Evolutionary conservation across 306 rosid genomes (phyloP), one percentile per base, ranked within the genome.

Genomic region (Prunus mume): DNA sequence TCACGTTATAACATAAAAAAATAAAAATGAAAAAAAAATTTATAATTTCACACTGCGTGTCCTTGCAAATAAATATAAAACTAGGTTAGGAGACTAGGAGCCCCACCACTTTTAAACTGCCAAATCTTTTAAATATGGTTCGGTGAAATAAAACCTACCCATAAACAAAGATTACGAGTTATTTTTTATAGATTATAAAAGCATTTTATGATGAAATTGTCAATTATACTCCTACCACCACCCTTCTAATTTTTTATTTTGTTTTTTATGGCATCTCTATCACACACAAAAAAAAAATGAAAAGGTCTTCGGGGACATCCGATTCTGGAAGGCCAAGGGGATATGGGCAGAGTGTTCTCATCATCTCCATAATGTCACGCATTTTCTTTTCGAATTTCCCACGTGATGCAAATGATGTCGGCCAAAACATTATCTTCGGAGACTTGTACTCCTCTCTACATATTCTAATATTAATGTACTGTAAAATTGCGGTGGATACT

Each of bases 401-500:
- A 85, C 89, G 87, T 82, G 82, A 72, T 73, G 55, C 19, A 19
- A 71, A 24, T 25, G 56, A 28, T 78, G 89, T 83, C 89, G 89
- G 89, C 87, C 85, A 78, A 75, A 38, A 77, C 69, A 32, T 70
- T 19, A 80, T 68, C 62, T 25, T 27, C 60, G 41, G 41, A 46
- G 68, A 25, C 51, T 57, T 54, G 45, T 63, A 63, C 43, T 38
- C 43, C 43, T 38, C 43, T 38, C 43, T 38, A 38, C 9, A 38
- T 38, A 38, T 38, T 38, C 43, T 38, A 38, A 6, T 38, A 38
- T 38, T 7, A 38, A 38, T 38, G 43, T 38, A 7, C 43, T 7
- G 43, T 38, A 38, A 7, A 6, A 7, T 38, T 6, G 9, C 43
- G 43, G 43, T 38, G 1, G 43, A 6, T 38, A 38, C 43, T 38